Evolutionary conservation across 331 rosid species (phyloP).

Genomic region (Rosa hybrid): DNA sequence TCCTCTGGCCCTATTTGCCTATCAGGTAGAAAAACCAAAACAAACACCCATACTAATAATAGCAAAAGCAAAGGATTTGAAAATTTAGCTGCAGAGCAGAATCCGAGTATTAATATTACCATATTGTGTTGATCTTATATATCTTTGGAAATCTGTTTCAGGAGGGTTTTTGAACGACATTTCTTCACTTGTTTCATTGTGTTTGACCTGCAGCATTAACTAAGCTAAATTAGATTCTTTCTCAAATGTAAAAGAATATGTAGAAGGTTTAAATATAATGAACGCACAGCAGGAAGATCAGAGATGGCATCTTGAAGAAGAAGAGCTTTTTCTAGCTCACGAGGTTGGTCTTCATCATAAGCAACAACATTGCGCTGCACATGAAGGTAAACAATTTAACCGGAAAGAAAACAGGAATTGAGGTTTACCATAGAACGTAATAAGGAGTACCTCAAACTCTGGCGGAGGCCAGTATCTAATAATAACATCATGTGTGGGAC

Average conservation of each 20-base stretch:
- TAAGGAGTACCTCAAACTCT: slow-evolving; percentile 72
- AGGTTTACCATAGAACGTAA: slow-evolving; percentile 3
- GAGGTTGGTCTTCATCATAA: slow-evolving; percentile 54
- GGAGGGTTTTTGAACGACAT: slow-evolving; percentile 65
- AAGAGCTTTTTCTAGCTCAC: slow-evolving; percentile 55
- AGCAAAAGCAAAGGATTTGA: background rate
- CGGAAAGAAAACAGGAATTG: slow-evolving; percentile 4
- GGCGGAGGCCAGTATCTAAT: slow-evolving; percentile 87
- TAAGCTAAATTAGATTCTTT: slow-evolving; percentile 25
- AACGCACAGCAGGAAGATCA: slow-evolving; percentile 79
- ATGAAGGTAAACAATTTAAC: slow-evolving; percentile 28
- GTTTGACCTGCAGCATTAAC: slow-evolving; percentile 48
- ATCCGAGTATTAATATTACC: slow-evolving; percentile 49
- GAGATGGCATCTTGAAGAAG: slow-evolving; percentile 91
- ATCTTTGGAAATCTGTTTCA: slow-evolving; percentile 86
- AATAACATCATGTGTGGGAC: slow-evolving; percentile 88
- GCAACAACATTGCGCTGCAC: slow-evolving; percentile 85
- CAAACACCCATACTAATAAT: background rate
- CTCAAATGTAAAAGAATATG: slow-evolving; percentile 5
- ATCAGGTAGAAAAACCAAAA: background rate
- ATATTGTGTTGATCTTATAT: slow-evolving; percentile 67
- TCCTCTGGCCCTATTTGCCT: background rate
- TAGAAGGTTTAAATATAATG: slow-evolving; percentile 8
- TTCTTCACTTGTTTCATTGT: slow-evolving; percentile 60
- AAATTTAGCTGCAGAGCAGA: background rate